phyloP scores from a whole-genome alignment of 2,329 filamentous ascomycete species.

The Epichloe sylvatica region DNA sequence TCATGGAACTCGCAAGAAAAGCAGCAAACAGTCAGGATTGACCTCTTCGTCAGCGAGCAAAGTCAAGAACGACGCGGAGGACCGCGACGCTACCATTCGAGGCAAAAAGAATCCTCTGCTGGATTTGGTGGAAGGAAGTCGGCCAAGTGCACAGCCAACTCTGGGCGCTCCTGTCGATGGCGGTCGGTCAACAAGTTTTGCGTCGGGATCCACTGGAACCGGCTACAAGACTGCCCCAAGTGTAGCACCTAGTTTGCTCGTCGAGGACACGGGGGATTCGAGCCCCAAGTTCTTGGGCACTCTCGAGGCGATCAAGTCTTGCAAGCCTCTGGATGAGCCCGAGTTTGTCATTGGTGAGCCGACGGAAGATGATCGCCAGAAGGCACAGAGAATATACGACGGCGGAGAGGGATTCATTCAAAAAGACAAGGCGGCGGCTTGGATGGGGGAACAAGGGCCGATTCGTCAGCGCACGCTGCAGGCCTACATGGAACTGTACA shows the following conservation, averaged over 20 bases:
- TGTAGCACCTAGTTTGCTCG: constrained; percentile 28
- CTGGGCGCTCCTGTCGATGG: constrained; percentile 31
- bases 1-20: constrained; percentile 3
- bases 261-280: constrained; percentile 27
- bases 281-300: constrained; percentile 22
- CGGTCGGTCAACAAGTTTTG: constrained; percentile 20
- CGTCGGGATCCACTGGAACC: constrained; percentile 24
- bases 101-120: constrained; percentile 12
- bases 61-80: constrained; percentile 4
- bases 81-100: constrained; percentile 17
- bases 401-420: constrained; percentile 69
- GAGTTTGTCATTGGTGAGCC: constrained; percentile 44
- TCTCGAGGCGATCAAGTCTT: constrained; percentile 18
- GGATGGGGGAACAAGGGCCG: constrained; percentile 66
- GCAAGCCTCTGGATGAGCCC: constrained; percentile 41
- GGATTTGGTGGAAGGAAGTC: constrained; percentile 11
- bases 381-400: constrained; percentile 71
- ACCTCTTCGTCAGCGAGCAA: background rate
- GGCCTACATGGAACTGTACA: constrained; percentile 87
- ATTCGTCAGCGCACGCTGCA: constrained; percentile 43
- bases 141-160: constrained; percentile 16
- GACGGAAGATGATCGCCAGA: constrained; percentile 56
- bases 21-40: background rate
- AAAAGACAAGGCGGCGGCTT: constrained; percentile 69
- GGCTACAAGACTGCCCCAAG: constrained; percentile 30